A percentile compares a stretch with the other conserved stretches of the same genome.
Evolutionary conservation across 371 early-diverging fungal species (phyloP).

Genomic region (Mucor lusitanicus): DNA sequence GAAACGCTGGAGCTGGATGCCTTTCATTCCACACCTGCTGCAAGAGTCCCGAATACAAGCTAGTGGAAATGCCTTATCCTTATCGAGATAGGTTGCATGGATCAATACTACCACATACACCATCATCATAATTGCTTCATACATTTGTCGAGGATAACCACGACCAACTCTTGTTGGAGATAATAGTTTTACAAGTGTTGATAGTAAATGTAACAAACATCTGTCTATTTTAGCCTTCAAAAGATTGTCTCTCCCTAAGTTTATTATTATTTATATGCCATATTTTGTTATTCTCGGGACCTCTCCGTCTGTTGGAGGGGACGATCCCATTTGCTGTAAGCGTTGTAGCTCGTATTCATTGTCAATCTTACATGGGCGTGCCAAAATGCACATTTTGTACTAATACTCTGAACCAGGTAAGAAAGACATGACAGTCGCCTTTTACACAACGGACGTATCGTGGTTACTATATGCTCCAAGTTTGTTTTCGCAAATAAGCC

Average conservation of each 20-base stretch:
- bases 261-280: background rate
- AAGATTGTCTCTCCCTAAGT: background rate
- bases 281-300: background rate
- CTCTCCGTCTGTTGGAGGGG: background rate
- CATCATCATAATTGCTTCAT: background rate
- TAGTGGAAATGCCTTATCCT: too few relatives aligned
- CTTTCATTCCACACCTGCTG: too few relatives aligned
- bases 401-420: too few relatives aligned
- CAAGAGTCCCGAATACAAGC: too few relatives aligned
- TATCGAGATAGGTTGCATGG: too few relatives aligned
- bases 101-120: background rate
- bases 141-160: background rate
- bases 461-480: background rate
- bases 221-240: background rate
- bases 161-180: background rate
- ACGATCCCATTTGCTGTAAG: background rate
- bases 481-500: background rate
- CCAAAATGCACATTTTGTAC: background rate
- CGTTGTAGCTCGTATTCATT: background rate
- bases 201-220: background rate
- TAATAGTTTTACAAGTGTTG: too few relatives aligned
- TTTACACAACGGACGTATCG: too few relatives aligned
- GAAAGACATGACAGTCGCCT: too few relatives aligned
- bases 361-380: background rate
- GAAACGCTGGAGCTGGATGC: too few relatives aligned